Percentiles rank a stretch among this genome's conserved stretches.
These are phyloP conservation scores for Rauvolfia tetraphylla DNA, from an alignment of 257 asterid genomes.

Conservation along the genomic window DNA sequence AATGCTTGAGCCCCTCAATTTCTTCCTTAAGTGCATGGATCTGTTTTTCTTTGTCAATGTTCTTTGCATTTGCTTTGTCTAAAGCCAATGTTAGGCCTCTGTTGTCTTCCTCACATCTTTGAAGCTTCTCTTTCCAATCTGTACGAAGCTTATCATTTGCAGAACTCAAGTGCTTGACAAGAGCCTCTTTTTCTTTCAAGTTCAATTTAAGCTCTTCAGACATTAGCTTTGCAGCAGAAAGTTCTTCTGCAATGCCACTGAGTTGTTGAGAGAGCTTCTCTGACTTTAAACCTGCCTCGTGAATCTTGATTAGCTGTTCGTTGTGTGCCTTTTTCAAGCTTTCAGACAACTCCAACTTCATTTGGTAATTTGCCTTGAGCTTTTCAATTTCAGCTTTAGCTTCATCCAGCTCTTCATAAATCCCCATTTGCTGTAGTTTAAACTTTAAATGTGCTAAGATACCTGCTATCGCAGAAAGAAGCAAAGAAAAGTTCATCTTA, in stretches of 20 bases:
- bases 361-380: conserved; percentile 46
- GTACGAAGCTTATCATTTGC: conserved; percentile 56
- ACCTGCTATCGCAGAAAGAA: conserved; percentile 15
- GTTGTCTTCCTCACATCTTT: conserved; percentile 53
- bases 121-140: conserved; percentile 50
- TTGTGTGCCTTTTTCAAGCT: conserved; percentile 55
- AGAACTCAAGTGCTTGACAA: conserved; percentile 48
- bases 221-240: conserved; percentile 31
- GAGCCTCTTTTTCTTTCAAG: conserved; percentile 54
- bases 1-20: conserved; percentile 50
- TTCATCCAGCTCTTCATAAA: conserved; percentile 70
- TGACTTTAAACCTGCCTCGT: conserved; percentile 50
- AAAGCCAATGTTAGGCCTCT: conserved; percentile 50
- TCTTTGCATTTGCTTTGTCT: conserved; percentile 62
- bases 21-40: conserved; percentile 49
- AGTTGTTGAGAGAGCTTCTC: conserved; percentile 54
- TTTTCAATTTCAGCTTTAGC: conserved; percentile 63
- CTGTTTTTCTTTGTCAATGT: conserved; percentile 45
- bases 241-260: conserved; percentile 45
- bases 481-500: not conserved
- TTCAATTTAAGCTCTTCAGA: conserved; percentile 45
- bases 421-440: conserved; percentile 47
- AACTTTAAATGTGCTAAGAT: not conserved
- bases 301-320: conserved; percentile 53
- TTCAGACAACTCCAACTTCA: conserved; percentile 53